Evolutionary conservation across 2,329 filamentous ascomycete genomes (phyloP).

Genomic region (Sclerotinia glacialis): DNA sequence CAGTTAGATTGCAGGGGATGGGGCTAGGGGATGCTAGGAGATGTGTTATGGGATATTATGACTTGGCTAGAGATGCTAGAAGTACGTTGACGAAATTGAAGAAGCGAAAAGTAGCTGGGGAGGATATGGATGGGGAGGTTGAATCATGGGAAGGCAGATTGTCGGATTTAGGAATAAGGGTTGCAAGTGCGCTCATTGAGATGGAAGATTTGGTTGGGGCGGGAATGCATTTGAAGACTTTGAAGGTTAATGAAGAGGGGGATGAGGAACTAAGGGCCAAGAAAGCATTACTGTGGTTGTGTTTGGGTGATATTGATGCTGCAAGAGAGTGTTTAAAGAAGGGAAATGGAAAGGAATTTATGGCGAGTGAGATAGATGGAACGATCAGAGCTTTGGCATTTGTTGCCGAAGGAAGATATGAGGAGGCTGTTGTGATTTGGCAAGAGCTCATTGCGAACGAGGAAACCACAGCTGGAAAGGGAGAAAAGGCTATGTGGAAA

Average conservation of each 20-base stretch:
- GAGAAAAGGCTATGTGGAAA: slow-evolving; percentile 64
- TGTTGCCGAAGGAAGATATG: slow-evolving; percentile 76
- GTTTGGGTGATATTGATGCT: slow-evolving; percentile 71
- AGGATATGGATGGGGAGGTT: slow-evolving; percentile 42
- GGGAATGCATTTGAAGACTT: slow-evolving; percentile 63
- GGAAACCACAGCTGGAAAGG: slow-evolving; percentile 28
- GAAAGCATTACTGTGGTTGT: slow-evolving; percentile 68
- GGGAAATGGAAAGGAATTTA: slow-evolving; percentile 28
- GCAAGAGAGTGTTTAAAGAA: slow-evolving; percentile 55
- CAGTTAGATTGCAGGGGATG: slow-evolving; percentile 79
- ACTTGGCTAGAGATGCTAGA: slow-evolving; percentile 76
- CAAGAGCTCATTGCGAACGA: slow-evolving; percentile 44
- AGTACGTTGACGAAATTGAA: slow-evolving; percentile 52
- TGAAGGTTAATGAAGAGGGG: slow-evolving; percentile 44
- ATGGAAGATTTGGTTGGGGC: slow-evolving; percentile 88
- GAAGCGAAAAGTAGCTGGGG: slow-evolving; percentile 26
- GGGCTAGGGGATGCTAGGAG: slow-evolving; percentile 81
- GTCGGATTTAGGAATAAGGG: slow-evolving; percentile 68
- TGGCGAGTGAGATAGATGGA: slow-evolving; percentile 41
- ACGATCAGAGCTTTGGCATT: slow-evolving; percentile 67
- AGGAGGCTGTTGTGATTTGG: slow-evolving; percentile 62
- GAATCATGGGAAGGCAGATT: slow-evolving; percentile 70
- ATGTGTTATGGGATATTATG: slow-evolving; percentile 87
- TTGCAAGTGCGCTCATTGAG: slow-evolving; percentile 68
- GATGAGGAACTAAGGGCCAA: slow-evolving; percentile 44